Percentiles rank a stretch among this genome's conserved stretches.
Conservation (phyloP, 352 stramenopile species). For the Aphanomyces cochlioides region DNA sequence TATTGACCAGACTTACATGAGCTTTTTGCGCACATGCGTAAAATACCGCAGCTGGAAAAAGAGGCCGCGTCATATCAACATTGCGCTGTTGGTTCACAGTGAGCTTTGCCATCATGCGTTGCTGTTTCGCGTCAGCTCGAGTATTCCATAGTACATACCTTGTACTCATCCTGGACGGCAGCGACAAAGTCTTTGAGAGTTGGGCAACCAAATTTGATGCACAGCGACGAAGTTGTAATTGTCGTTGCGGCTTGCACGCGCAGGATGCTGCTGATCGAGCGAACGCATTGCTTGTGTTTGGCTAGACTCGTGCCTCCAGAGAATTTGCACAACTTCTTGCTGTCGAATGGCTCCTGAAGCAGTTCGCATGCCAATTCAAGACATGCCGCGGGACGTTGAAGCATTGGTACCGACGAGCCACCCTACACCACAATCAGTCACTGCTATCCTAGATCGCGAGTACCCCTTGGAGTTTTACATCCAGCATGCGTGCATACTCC, state of each 20-base stretch:
- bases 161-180: slow-evolving; percentile 27
- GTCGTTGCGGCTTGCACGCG: slow-evolving; percentile 16
- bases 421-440: background rate
- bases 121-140: background rate
- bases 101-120: slow-evolving; percentile 24
- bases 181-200: slow-evolving; percentile 26
- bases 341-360: slow-evolving; percentile 25
- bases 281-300: slow-evolving; percentile 28
- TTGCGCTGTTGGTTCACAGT: background rate
- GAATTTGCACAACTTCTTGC: slow-evolving; percentile 18
- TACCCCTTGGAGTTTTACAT: slow-evolving; percentile 26
- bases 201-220: slow-evolving; percentile 28
- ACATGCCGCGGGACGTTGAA: slow-evolving; percentile 25
- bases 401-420: background rate
- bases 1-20: slow-evolving; percentile 1
- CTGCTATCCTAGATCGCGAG: background rate
- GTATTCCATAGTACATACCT: background rate
- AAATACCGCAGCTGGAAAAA: slow-evolving; percentile 27
- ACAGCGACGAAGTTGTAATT: slow-evolving; percentile 22
- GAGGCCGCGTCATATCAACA: slow-evolving; percentile 27
- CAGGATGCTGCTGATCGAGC: slow-evolving; percentile 17
- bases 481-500: slow-evolving; percentile 23
- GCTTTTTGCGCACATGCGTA: slow-evolving; percentile 23
- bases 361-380: slow-evolving; percentile 27
- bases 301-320: slow-evolving; percentile 18